A percentile compares a stretch with the other conserved stretches of the same genome.
phyloP scores from a whole-genome alignment of 2,329 filamentous ascomycete species.

The Penicillium frequentans region DNA sequence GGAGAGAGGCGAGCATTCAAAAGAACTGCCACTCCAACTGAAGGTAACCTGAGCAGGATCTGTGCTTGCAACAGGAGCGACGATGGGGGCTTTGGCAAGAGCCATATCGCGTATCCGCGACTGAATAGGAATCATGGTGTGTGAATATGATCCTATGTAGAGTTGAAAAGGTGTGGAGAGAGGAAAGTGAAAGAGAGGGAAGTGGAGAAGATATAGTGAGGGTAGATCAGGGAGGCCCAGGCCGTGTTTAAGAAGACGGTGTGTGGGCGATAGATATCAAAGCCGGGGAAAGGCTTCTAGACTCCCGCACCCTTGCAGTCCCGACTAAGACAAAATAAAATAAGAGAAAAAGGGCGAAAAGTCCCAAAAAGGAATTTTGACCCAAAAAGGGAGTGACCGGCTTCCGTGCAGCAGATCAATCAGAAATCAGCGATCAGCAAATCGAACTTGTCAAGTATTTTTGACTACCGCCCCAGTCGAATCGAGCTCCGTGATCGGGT shows the following conservation, averaged over 20 bases:
- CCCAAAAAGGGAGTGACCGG: background rate
- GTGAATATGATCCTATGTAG: background rate
- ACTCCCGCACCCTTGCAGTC: slow-evolving; percentile 27
- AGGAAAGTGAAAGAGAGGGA: background rate
- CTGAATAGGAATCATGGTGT: slow-evolving; percentile 25
- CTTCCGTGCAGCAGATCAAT: slow-evolving; percentile 14
- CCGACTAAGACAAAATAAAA: slow-evolving; percentile 18
- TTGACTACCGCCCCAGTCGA: slow-evolving; percentile 6
- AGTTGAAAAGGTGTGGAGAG: background rate
- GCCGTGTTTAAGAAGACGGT: slow-evolving; percentile 16
- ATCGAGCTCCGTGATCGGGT: background rate
- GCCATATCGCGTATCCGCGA: slow-evolving; percentile 22
- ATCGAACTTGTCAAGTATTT: slow-evolving; percentile 1
- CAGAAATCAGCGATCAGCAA: background rate
- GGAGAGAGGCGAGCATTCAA: slow-evolving; percentile 29
- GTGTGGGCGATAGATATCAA: slow-evolving; percentile 14
- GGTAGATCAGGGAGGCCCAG: background rate
- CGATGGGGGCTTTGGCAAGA: slow-evolving; percentile 16
- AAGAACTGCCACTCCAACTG: slow-evolving; percentile 24
- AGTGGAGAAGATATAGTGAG: background rate
- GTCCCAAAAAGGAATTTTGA: background rate
- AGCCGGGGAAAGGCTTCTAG: slow-evolving; percentile 30
- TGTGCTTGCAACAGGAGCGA: slow-evolving; percentile 22
- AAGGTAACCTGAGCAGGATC: slow-evolving; percentile 24
- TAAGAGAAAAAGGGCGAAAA: background rate